phyloP scores from a whole-genome alignment of 1,139 yeast genomes.

The Pichiaceae sp. region DNA sequence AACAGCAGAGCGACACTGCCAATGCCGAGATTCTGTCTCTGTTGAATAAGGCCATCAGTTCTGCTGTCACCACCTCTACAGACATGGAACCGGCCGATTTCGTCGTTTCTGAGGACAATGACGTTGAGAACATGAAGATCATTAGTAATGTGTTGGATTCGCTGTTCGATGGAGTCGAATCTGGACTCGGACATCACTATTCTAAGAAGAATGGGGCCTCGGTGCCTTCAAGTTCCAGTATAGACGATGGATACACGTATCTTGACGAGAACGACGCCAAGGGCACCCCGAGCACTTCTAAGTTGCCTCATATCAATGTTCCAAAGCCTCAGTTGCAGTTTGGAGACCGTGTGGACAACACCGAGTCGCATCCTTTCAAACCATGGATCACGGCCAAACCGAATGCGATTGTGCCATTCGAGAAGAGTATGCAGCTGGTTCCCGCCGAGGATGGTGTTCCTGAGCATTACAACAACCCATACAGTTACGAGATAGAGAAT shows the following conservation, averaged over 20 bases:
- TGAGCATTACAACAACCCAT: constrained; percentile 73
- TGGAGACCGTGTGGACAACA: constrained; percentile 52
- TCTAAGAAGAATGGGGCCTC: constrained; percentile 11
- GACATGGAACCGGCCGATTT: constrained; percentile 5
- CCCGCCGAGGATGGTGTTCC: constrained; percentile 38
- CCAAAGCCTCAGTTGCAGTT: constrained; percentile 71
- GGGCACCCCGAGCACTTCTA: constrained; percentile 6
- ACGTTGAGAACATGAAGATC: constrained; percentile 51
- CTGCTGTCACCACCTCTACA: constrained; percentile 27
- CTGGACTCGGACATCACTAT: constrained; percentile 44
- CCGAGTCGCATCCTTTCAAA: constrained; percentile 59
- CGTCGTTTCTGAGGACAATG: constrained; percentile 24
- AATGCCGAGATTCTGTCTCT: constrained; percentile 18
- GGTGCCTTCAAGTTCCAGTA: constrained; percentile 2
- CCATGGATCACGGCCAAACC: constrained; percentile 73
- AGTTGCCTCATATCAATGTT: constrained; percentile 30
- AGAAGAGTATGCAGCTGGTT: constrained; percentile 37
- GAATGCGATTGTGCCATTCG: constrained; percentile 48
- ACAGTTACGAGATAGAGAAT: constrained; percentile 61
- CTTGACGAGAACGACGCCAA: constrained; percentile 35
- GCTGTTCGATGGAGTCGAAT: constrained; percentile 67
- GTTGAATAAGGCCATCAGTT: constrained; percentile 43
- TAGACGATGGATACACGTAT: constrained; percentile 30
- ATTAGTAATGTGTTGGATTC: constrained; percentile 59
- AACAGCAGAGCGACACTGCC: constrained; percentile 23